Base-by-base conservation (phyloP, 805 yeast genomes). In the Yarrowia sp. region DNA sequence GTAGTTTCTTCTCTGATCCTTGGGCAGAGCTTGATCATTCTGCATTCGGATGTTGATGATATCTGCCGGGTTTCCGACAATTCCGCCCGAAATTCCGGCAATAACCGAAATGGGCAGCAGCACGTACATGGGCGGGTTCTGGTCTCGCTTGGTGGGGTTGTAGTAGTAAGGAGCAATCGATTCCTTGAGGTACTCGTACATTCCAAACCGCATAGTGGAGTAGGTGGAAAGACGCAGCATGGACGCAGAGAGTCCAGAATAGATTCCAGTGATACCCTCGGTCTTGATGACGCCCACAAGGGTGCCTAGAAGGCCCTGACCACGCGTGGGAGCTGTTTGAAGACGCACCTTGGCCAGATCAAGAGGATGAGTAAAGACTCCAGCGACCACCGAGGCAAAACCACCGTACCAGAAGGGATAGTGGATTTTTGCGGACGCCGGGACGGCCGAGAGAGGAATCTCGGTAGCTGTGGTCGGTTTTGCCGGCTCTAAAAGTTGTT, bases 1-100 rank as follows among this genome's bases (percentile, higher is more conserved):
- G 74, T 91, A 90, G 72, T 88, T 84, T 74, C 96, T 82, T 73
- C 92, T 82, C 69, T 85, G 80, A 1, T 79, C 86, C 4, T 75
- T 65, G 4, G 92, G 89, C 66, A 89, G 78, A 0, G 92, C 78
- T 7, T 88, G 84, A 72, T 90, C 97, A 74, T 90, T 90, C 74
- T 90, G 97, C 97, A 90, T 90, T 76, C 96, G 83, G 68, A 90
- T 89, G 70, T 90, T 90, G 42, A 89, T 91, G 13, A 90, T 88
- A 73, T 90, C 97, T 1, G 95, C 85, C 3, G 96, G 96, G 72
- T 90, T 90, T 22, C 97, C 97, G 1, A 89, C 88, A 22, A 90
- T 76, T 9, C 96, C 96, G 67, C 97, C 97, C 66, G 85, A 75
- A 32, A 87, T 89, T 63, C 97, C 96, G 11, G 92, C 84, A n/a